Percentiles rank a stretch among this genome's conserved stretches.
Evolutionary conservation across 805 yeast species (phyloP).

Genomic region (Saturnispora quitensis): DNA sequence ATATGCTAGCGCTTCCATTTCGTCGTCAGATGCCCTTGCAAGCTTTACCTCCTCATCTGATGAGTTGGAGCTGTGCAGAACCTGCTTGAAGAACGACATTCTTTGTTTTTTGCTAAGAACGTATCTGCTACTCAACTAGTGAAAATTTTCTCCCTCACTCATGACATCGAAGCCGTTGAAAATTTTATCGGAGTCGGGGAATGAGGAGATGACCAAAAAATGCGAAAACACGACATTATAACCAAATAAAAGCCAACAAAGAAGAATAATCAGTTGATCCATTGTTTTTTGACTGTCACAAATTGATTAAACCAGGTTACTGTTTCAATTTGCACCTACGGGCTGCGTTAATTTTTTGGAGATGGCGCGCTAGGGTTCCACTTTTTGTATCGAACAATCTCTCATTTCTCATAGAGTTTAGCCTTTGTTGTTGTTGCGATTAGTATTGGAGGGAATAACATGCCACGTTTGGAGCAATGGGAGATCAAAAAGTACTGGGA

Average conservation of each 20-base stretch:
- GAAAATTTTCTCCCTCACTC: not conserved
- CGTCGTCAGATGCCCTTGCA: not conserved
- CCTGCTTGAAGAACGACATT: constrained; percentile 4
- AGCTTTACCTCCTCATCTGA: not conserved
- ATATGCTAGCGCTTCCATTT: not conserved
- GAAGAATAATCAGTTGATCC: not conserved
- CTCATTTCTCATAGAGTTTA: not conserved
- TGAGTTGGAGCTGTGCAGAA: not conserved
- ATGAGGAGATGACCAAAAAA: not conserved
- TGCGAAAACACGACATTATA: not conserved
- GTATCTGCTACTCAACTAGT: not conserved
- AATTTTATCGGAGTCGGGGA: not conserved
- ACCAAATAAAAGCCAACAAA: not conserved
- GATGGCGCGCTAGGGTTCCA: not conserved
- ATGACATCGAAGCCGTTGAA: not conserved
- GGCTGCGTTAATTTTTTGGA: not conserved
- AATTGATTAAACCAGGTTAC: too few species aligned
- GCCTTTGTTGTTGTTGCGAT: not conserved
- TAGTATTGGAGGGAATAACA: constrained; percentile 4
- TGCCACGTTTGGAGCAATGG: constrained; percentile 81
- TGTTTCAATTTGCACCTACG: too few species aligned
- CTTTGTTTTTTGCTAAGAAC: not conserved
- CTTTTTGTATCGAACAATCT: not conserved
- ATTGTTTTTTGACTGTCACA: too few species aligned
- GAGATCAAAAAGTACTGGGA: constrained; percentile 98